Evolutionary conservation across 371 early-diverging fungal genomes (phyloP).

Genomic region (Mortierella sp.): DNA sequence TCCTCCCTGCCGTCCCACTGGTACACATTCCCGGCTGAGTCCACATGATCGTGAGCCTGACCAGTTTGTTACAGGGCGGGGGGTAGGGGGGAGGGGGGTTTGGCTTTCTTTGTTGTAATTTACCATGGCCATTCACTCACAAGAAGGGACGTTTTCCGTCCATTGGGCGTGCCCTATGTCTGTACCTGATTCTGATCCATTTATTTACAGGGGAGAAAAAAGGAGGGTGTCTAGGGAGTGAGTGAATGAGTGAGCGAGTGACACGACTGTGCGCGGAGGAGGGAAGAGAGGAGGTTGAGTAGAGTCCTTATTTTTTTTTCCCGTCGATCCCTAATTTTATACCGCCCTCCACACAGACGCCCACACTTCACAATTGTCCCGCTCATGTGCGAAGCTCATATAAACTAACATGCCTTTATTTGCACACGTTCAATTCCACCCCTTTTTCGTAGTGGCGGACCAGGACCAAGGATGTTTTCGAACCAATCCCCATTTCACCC

Average conservation of each 20-base stretch:
- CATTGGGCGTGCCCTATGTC: neutral
- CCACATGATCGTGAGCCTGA: conserved; percentile 17
- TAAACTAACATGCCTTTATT: neutral
- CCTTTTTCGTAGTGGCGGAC: neutral
- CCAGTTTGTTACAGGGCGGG: neutral
- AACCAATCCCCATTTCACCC: conserved; percentile 21
- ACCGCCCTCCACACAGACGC: neutral
- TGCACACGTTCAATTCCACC: neutral
- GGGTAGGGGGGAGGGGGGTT: too few relatives aligned
- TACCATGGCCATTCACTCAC: neutral
- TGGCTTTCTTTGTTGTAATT: neutral
- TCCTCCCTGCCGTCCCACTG: conserved; percentile 1
- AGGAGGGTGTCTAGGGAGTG: neutral
- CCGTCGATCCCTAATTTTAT: conserved; percentile 1
- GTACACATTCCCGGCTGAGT: conserved; percentile 11
- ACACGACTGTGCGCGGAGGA: neutral
- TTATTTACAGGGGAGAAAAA: neutral
- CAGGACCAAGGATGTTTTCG: conserved; percentile 10
- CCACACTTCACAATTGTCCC: neutral
- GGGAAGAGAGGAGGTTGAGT: neutral
- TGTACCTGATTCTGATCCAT: conserved; percentile 12
- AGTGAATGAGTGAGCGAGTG: neutral
- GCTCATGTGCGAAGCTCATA: neutral
- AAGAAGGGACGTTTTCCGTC: neutral
- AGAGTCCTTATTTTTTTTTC: conserved; percentile 6